A percentile compares a stretch with the other conserved stretches of the same genome.
Evolutionary conservation across 177 flowering plant species (phyloP).

Genomic region (Vitis hybrid): DNA sequence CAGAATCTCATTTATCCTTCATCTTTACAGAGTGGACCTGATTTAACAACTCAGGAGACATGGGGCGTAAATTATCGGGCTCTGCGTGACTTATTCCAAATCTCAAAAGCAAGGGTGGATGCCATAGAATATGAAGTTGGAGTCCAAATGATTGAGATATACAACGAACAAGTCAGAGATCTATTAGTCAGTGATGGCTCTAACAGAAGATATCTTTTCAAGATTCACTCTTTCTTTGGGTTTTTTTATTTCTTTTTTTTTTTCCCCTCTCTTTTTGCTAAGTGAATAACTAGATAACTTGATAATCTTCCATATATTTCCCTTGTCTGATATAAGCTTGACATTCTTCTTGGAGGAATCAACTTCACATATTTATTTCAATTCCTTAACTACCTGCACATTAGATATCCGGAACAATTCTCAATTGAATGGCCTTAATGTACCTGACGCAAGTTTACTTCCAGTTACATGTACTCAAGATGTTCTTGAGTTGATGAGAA

Average conservation of each 20-base stretch:
- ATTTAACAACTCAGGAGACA: constrained; percentile 54
- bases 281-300: background rate
- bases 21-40: constrained; percentile 72
- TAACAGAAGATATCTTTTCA: constrained; percentile 80
- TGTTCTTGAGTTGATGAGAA: constrained; percentile 78
- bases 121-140: constrained; percentile 59
- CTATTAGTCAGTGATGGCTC: constrained; percentile 75
- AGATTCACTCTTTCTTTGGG: background rate
- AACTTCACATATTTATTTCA: background rate
- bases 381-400: constrained; percentile 54
- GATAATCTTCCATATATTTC: background rate
- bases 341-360: background rate
- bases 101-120: constrained; percentile 55
- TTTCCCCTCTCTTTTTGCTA: too few relatives aligned
- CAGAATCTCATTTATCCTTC: background rate
- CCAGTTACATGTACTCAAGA: constrained; percentile 67
- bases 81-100: constrained; percentile 59
- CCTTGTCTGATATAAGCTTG: too few relatives aligned
- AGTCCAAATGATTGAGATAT: constrained; percentile 94
- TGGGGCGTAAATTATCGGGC: constrained; percentile 95
- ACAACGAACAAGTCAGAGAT: constrained; percentile 97
- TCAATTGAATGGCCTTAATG: constrained; percentile 76
- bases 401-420: constrained; percentile 82
- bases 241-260: background rate
- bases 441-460: constrained; percentile 86